These are phyloP conservation scores for Ajuga chamaepitys DNA, from an alignment of 257 asterid species.

Conservation along the genomic window DNA sequence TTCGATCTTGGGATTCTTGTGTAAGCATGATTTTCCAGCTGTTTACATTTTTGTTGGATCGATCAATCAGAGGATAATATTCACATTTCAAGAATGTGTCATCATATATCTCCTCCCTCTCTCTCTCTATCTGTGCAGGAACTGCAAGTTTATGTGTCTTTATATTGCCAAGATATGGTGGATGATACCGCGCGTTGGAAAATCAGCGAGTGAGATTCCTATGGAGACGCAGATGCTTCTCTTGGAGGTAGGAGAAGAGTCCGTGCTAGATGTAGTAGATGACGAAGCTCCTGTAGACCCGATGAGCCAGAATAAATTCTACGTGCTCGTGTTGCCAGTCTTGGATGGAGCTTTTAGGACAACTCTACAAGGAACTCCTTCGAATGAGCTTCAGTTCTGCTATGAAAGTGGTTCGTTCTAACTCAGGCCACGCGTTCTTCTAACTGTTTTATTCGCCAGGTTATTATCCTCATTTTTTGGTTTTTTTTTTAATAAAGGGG, in stretches of 20 bases:
- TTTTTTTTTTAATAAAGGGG: conserved; percentile 23
- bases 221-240: conserved; percentile 68
- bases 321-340: conserved; percentile 50
- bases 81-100: background rate
- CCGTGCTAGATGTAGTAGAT: conserved; percentile 10
- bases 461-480: background rate
- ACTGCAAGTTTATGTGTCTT: conserved; percentile 46
- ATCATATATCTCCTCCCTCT: too few relatives aligned
- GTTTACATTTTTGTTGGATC: background rate
- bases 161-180: conserved; percentile 62
- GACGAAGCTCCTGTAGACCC: conserved; percentile 13
- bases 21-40: conserved; percentile 21
- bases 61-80: too few relatives aligned
- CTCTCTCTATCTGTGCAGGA: conserved; percentile 18
- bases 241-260: conserved; percentile 39
- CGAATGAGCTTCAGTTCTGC: conserved; percentile 55
- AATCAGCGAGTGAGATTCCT: conserved; percentile 42
- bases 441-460: background rate
- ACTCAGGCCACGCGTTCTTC: too few relatives aligned
- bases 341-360: conserved; percentile 63
- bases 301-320: conserved; percentile 19
- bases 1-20: conserved; percentile 48
- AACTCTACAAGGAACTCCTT: conserved; percentile 41
- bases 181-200: conserved; percentile 69
- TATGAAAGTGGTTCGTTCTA: conserved; percentile 47